Evolutionary conservation across 345 rosid genomes (phyloP), one percentile per base, ranked within the genome.

Genomic region (Gossypioides kirkii): DNA sequence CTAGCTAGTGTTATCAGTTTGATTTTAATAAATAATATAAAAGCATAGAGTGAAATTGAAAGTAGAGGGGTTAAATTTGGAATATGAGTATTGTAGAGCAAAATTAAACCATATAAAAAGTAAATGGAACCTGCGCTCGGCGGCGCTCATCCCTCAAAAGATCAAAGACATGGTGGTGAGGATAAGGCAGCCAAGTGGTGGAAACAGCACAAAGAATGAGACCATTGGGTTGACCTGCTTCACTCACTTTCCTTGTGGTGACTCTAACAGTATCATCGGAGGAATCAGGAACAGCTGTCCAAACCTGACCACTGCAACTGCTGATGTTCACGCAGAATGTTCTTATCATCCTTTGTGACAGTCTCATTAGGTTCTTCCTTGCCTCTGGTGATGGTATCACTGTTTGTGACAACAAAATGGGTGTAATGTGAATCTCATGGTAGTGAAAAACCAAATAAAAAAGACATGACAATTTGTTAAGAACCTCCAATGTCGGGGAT

Each of bases 401-500:
- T 94, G 75, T 2, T 25, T 60, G 17, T 25, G 18, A 66, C 16
- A 61, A 43, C 3, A 32, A 17, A 23, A 45, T n/a, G 23, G 11
- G 23, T 53, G 11, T 2, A n/a, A 8, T 53, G 12, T 53, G 22
- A 8, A 23, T 26, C 12, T 16, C 41, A 16, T 16, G 4, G 17
- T 25, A 47, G 1, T 6, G 56, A 16, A 68, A 26, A 47, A 1
- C 14, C 25, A 45, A 56, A 32, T 0, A 4, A 32, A 32, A 4
- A 32, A 32, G 38, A 32, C 38, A 5, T 32, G 38, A 32, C 7
- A 32, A 32, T 32, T 5, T 32, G 1, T 32, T 32, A 72, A 7
- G 11, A 74, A 89, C 98, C 98, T 85, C 98, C 98, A 0, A 90
- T 84, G 62, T 92, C 98, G 53, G 95, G 70, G 50, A 90, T 90